Conservation (phyloP, 257 asterid genomes). For the Coffea canephora region DNA sequence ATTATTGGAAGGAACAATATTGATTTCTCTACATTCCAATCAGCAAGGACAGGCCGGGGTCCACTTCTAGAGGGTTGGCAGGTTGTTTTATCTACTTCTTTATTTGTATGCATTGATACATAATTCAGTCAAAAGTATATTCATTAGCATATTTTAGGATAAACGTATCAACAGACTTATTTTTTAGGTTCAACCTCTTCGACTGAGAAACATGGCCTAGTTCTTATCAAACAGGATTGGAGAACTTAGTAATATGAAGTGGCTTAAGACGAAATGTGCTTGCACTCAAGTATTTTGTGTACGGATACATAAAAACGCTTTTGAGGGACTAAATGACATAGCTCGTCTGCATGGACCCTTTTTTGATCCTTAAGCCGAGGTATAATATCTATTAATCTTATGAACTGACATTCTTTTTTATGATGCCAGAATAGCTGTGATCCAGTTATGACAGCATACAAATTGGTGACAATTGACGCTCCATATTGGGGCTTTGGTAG, state of each 20-base stretch:
- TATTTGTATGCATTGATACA: not conserved
- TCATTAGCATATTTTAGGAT: not conserved
- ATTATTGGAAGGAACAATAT: conserved; percentile 53
- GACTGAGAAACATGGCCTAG: not conserved
- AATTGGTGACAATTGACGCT: conserved; percentile 78
- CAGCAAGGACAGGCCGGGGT: conserved; percentile 74
- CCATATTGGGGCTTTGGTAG: conserved; percentile 94
- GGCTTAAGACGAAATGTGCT: not conserved
- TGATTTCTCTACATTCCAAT: conserved; percentile 66
- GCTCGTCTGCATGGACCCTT: not conserved
- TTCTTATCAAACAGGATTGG: not conserved
- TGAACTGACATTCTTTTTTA: not conserved
- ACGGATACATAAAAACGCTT: not conserved
- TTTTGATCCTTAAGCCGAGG: not conserved
- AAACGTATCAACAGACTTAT: not conserved
- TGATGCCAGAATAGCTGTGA: conserved; percentile 56
- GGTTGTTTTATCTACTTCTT: conserved; percentile 34
- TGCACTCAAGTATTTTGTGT: not conserved
- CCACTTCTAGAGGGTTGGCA: conserved; percentile 83
- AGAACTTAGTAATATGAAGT: not conserved
- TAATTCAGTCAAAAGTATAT: not conserved
- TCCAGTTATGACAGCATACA: conserved; percentile 91
- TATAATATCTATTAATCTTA: not conserved
- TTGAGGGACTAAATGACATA: not conserved
- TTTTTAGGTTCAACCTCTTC: not conserved